phyloP scores from a whole-genome alignment of 2,329 filamentous ascomycete species.

The Penicillium sp. region DNA sequence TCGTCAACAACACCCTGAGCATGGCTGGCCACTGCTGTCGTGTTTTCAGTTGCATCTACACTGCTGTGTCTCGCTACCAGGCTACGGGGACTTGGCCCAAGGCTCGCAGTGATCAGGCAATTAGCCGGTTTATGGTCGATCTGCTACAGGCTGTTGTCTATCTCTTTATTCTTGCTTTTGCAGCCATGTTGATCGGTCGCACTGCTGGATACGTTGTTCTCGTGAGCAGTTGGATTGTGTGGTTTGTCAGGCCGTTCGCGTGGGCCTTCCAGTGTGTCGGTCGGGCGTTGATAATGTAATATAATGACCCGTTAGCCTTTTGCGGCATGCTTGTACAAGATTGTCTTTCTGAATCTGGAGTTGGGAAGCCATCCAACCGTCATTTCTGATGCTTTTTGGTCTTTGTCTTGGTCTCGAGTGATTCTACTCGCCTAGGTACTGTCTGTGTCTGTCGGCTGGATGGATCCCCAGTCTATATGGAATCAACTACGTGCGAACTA shows the following conservation, averaged over 20 bases:
- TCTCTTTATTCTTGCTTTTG: slow-evolving; percentile 33
- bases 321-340: neutral
- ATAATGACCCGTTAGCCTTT: neutral
- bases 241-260: slow-evolving; percentile 35
- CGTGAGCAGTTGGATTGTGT: slow-evolving; percentile 37
- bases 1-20: slow-evolving; percentile 26
- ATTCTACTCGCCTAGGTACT: neutral
- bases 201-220: slow-evolving; percentile 33
- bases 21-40: slow-evolving; percentile 34
- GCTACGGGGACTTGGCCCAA: slow-evolving; percentile 33
- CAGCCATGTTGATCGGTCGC: slow-evolving; percentile 31
- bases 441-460: neutral
- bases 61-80: slow-evolving; percentile 30
- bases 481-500: neutral
- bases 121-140: slow-evolving; percentile 30
- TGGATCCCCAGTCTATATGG: no score
- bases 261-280: slow-evolving; percentile 31
- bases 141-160: slow-evolving; percentile 35
- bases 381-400: neutral
- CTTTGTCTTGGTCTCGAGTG: neutral
- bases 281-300: slow-evolving; percentile 26
- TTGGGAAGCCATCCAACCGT: neutral
- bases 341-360: neutral
- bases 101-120: slow-evolving; percentile 26
- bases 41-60: slow-evolving; percentile 26